phyloP scores from a whole-genome alignment of 176 grass and related monocot genomes.

The Melocanna baccifera region DNA sequence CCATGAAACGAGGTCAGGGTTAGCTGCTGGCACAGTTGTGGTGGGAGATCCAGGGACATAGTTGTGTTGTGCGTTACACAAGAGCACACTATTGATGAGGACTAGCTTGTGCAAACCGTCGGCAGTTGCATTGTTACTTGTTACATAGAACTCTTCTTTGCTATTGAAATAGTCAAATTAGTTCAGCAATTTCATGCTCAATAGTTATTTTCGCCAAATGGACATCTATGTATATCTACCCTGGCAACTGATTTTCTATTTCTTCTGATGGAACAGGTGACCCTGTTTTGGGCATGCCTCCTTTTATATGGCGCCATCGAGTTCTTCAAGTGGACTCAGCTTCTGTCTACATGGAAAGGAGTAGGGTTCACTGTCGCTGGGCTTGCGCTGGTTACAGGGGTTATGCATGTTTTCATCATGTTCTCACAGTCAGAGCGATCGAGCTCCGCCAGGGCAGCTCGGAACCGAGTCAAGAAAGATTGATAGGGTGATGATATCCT shows the following conservation, averaged over 20 bases:
- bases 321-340: constrained; percentile 64
- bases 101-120: not conserved
- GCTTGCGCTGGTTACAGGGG: constrained; percentile 42
- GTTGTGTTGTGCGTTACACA: not conserved
- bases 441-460: constrained; percentile 54
- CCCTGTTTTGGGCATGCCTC: constrained; percentile 61
- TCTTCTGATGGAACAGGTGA: constrained; percentile 46
- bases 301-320: constrained; percentile 54
- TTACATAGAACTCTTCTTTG: not conserved
- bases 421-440: constrained; percentile 71
- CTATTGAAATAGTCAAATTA: not conserved
- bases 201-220: not conserved
- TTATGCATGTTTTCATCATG: constrained; percentile 66
- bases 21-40: not conserved
- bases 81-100: not conserved
- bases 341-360: constrained; percentile 69
- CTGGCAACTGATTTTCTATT: not conserved
- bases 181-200: not conserved
- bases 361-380: constrained; percentile 38
- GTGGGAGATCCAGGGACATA: not conserved
- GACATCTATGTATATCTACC: not conserved
- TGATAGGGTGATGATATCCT: not conserved
- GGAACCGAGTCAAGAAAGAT: constrained; percentile 54
- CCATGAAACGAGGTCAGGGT: not conserved
- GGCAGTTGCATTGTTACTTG: not conserved